A percentile compares a stretch with the other conserved stretches of the same genome.
Conservation (phyloP, 2,329 filamentous ascomycete species). For the Beauveria sp. region DNA sequence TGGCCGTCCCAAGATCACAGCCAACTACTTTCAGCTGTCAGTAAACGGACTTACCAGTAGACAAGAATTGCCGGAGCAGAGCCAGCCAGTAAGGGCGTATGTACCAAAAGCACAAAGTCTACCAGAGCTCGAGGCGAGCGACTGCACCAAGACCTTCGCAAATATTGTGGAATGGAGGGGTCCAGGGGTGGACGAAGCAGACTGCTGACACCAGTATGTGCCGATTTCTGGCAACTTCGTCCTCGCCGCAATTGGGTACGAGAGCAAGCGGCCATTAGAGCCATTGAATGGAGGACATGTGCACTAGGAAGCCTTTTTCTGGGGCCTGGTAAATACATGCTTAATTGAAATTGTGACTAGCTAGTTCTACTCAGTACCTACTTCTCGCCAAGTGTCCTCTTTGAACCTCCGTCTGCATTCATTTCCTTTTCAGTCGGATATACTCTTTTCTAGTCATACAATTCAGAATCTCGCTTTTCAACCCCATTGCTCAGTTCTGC, state of each 20-base stretch:
- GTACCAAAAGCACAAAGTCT: not conserved
- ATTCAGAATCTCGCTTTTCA: not conserved
- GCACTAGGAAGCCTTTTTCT: not conserved
- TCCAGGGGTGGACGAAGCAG: not conserved
- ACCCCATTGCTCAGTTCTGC: not conserved
- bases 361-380: not conserved
- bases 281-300: not conserved
- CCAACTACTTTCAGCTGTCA: too few species aligned
- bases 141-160: not conserved
- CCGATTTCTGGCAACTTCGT: not conserved
- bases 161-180: not conserved
- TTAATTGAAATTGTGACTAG: not conserved
- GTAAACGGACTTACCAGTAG: too few species aligned
- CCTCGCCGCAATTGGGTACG: not conserved
- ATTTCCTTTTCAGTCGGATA: slow-evolving; percentile 1
- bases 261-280: not conserved
- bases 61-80: too few species aligned
- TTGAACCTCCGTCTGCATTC: too few species aligned
- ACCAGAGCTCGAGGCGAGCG: slow-evolving; percentile 1
- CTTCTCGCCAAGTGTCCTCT: too few species aligned
- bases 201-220: not conserved
- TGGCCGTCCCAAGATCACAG: too few species aligned
- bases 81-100: not conserved
- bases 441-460: not conserved
- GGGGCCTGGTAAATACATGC: not conserved